Evolutionary conservation across 768 basidiomycete genomes (phyloP), one percentile per base, ranked within the genome.

Genomic region (Termitomyces sp.): DNA sequence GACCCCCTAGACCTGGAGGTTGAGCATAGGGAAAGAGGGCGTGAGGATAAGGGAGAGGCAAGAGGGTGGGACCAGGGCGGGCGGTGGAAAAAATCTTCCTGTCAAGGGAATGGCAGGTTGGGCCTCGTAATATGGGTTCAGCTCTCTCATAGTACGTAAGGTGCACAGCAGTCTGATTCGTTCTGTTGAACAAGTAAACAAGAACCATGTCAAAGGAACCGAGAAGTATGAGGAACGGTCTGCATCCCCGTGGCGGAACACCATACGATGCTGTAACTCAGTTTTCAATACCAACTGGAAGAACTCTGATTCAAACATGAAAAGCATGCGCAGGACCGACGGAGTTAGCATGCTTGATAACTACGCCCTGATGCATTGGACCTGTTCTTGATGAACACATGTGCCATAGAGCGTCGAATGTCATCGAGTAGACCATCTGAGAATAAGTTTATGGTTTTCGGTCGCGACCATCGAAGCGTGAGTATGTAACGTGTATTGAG

Each of bases 31-130:
- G 44, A 39, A 43, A 19, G 19, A 19, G 25, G 2, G 34, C 14
- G 12, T 46, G 28, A 11, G 40, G 34, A 42, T 56, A 59, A 8
- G 47, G 6, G 28, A 52, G 59, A 41, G 52, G 52, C 39, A 49
- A 46, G 5, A 45, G 25, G 5, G 34, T 21, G 30, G 34, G 25
- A 1, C n/a, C 4, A 2, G 11, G 28, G 12, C 5, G 30, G 39
- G 21, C 11, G 56, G 32, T 23, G 56, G 43, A 49, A 28, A 32
- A 5, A 42, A n/a, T 51, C 40, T 57, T 60, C 25, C 43, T 21
- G 34, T 57, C 21, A 16, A 3, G 27, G 52, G 48, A 9, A 47
- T 50, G 17, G 19, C 16, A 16, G 59, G 51, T 54, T 56, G 46
- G 19, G 42, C 21, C 52, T 57, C 19, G 23, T 42, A 14, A 14